Base-by-base conservation (phyloP, 768 basidiomycete genomes). In the Lentinula edodes region DNA sequence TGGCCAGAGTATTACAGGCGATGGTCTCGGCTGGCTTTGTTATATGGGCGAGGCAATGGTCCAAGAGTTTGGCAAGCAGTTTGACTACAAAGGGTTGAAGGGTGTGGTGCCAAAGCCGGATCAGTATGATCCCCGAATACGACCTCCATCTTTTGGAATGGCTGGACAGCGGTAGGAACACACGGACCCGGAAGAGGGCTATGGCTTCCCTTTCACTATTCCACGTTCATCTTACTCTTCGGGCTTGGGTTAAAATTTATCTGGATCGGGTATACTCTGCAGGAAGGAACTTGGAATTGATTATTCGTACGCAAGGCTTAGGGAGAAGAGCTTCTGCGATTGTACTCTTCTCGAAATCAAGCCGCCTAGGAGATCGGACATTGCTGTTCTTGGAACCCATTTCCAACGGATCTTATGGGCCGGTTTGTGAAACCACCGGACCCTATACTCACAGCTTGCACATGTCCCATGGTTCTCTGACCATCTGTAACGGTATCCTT, bases 31-130 rank as follows among this genome's bases (percentile, higher is more conserved):
- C 20, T 93, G 91, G 91, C 85, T 91, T n/a, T 92, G 90, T 71
- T 77, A 89, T 34, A 87, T 93, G 84, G 90, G 90, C 66, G 89
- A 88, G 69, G 87, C 90, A 43, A 93, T 93, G 91, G 84, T 93
- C 68, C 85, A 82, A 66, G 91, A 93, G 68, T 88, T 90, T 67
- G 89, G 90, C 64, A 86, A 84, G 67, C 80, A 84, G 38, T 85
- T 87, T 72, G 88, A 87, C 10, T 93, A 92, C 74, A 77, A 75
- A 61, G 89, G 90, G 35, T 72, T 89, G 16, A 82, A 85, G 18
- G 89, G 89, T 16, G 84, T 87, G n/a, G 83, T 91, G 38, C 86
- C 83, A 13, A 88, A 88, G 67, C 86, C 87, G 6, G 83, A 83
- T 28, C 56, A 38, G 57, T 23, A 23, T 13, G 58, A 51, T 15